Base-by-base conservation (phyloP, 352 stramenopile genomes). In the Thraustochytrium striatum region DNA sequence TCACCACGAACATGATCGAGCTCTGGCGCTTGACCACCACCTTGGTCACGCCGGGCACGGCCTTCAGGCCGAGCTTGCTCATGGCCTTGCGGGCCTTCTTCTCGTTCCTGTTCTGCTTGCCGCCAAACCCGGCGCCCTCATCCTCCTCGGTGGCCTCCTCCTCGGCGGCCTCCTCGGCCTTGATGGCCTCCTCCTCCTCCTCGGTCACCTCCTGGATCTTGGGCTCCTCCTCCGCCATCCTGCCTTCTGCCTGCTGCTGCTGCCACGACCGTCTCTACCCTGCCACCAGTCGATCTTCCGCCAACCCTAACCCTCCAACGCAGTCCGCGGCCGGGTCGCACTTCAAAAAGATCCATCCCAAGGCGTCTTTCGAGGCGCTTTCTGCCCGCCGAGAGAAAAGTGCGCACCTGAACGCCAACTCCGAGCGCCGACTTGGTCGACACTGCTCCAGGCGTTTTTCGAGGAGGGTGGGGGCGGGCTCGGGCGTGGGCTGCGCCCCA, bases 61-160 rank as follows among this genome's bases (percentile, higher is more conserved):
- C 88, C 83, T 97, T 97, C 89, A 99, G 95, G 69, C 94, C 94
- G 55, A 99, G 90, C 90, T 99, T 99, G 85, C 97, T 91, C 91
- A 99, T 98, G 69, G 94, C 94, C 89, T 99, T 99, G 83, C 95
- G 93, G 57, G 93, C 92, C 88, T 99, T 99, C 89, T 98, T 98
- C 88, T 99, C 96, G 81, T 93, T 91, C 79, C 95, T 92, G 88
- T 98, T 98, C 85, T 95, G 91, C 85, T 93, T 92, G 85, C 89
- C 82, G 52, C 79, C 68, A 32, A 36, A n/a, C 39, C 82, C 39
- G 83, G 89, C 88, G 78, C 85, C 89, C 47, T 89, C 88, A 41
- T 84, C 83, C 39, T 82, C 89, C 73, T 90, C 87, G 75, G 87
- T 84, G 16, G 87, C 88, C 79, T 92, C 87, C 81, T 92, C 89